Evolutionary conservation across 2,329 filamentous ascomycete species (phyloP), one percentile per base, ranked within the genome.

Genomic region (Colletotrichum sp.): DNA sequence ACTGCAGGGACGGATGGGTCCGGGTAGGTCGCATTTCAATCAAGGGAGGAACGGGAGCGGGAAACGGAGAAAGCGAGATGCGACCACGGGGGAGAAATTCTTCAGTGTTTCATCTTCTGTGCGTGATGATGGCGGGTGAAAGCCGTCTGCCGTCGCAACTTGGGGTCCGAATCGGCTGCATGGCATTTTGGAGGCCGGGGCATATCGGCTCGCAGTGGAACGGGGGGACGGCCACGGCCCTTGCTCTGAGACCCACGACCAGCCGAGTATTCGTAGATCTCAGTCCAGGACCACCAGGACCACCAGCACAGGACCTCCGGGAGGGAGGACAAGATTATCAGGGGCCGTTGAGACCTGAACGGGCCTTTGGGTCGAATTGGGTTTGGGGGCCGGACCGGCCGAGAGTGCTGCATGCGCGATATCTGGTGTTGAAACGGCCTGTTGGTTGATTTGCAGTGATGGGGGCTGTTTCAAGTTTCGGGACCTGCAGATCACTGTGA

Each of bases 381-480:
- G 43, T 69, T 68, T 73, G 73, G 73, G 73, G 70, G 73, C 73
- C 73, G 73, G 73, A 75, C 73, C 73, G 73, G 59, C 73, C 73
- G 73, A 75, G n/a, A 36, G 28, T 55, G 65, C 65, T n/a, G 43
- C 65, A 43, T 65, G 70, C 65, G 64, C 32, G 48, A 73, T 65
- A 67, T 65, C 66, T 68, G 59, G 57, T 48, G 43, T 59, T 66
- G 65, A 69, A 75, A 73, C 73, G 26, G 24, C 28, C 30, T 59
- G 68, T 21, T 48, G 30, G 32, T 28, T 57, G 52, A 30, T 48
- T 68, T 52, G 57, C 59, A 39, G 43, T 28, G 21, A 75, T 36
- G 70, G 73, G 73, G 64, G 52, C 59, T 7, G 73, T 75, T 75
- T 75, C 64, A 73, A 72, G 59, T 68, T 32, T 68, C 32, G 39